Evolutionary conservation across 2,329 filamentous ascomycete species (phyloP), one percentile per base, ranked within the genome.

Genomic region (Ceratocystiopsis sp.): DNA sequence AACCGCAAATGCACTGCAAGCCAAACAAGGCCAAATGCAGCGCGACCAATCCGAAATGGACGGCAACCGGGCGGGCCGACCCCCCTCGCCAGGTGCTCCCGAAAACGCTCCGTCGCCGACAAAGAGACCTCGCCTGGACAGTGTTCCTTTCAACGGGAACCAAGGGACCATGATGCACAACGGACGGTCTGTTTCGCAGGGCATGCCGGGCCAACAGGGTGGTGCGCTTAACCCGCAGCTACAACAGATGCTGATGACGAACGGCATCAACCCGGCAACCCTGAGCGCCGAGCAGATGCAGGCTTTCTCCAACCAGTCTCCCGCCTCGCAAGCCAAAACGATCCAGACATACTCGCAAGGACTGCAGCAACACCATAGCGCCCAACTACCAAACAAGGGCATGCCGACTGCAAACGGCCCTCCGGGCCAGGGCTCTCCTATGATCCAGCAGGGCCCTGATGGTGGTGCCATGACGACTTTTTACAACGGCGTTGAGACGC

Each of bases 21-120:
- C 82, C 54, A 78, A 78, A 51, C 53, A 52, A n/a, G 56, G 53
- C 45, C 78, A 83, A 57, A 93, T 94, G 83, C 83, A 89, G 58
- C 73, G 85, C 47, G 85, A 93, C 54, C 82, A 84, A 43, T 89
- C 84, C 15, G 78, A 80, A 49, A 85, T 91, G 73, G 85, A 93
- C 53, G 80, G 81, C 60, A 84, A 80, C 61, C 82, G 81, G 47
- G 78, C 80, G 49, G 21, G 21, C 21, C 76, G 86, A 46, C 80
- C 85, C 25, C 78, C 80, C 45, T 94, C 89, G 33, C 89, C 89
- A 9, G 77, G 78, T 41, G 80, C 80, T 35, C 79, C 78, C 43
- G 87, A 95, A 42, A 91, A 91, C 55, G 86, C 84, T 21, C 85
- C 86, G 5, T 96, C 89, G 32, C 89, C 89, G 2, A 89, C 83